Evolutionary conservation across 2,329 filamentous ascomycete genomes (phyloP).

Genomic region (Proliferodiscus dingleyae): DNA sequence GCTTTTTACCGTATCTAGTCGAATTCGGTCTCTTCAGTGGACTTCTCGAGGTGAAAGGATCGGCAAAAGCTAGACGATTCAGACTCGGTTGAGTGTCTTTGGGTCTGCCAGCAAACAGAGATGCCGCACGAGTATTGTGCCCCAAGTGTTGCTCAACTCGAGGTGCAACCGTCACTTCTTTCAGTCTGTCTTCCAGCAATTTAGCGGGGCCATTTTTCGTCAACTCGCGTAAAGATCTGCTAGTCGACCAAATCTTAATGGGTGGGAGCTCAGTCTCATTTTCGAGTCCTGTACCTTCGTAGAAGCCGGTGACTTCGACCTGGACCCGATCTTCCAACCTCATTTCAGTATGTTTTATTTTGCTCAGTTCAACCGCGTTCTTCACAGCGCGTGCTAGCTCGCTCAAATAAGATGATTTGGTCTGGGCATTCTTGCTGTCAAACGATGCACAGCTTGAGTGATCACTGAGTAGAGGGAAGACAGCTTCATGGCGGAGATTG

Average conservation of each 20-base stretch:
- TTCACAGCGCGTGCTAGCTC: slow-evolving; percentile 4
- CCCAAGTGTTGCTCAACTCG: not conserved
- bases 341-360: slow-evolving; percentile 5
- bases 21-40: not conserved
- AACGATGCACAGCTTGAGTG: slow-evolving; percentile 6
- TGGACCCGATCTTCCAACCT: slow-evolving; percentile 2
- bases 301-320: slow-evolving; percentile 7
- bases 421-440: slow-evolving; percentile 2
- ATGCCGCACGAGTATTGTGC: slow-evolving; percentile 2
- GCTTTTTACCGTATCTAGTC: not conserved
- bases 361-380: slow-evolving; percentile 6
- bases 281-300: not conserved
- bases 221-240: slow-evolving; percentile 1
- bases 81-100: not conserved
- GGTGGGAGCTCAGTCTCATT: not conserved
- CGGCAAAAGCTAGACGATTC: not conserved
- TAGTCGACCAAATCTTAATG: slow-evolving; percentile 9
- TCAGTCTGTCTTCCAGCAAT: slow-evolving; percentile 5
- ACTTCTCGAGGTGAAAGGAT: not conserved
- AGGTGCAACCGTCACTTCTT: slow-evolving; percentile 2
- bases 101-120: not conserved
- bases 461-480: slow-evolving; percentile 7
- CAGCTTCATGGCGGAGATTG: slow-evolving; percentile 8
- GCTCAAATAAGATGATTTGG: slow-evolving; percentile 2
- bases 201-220: slow-evolving; percentile 1